These are phyloP conservation scores for Boletus vinaceobasis DNA, from an alignment of 768 basidiomycete genomes.

Conservation along the genomic window DNA sequence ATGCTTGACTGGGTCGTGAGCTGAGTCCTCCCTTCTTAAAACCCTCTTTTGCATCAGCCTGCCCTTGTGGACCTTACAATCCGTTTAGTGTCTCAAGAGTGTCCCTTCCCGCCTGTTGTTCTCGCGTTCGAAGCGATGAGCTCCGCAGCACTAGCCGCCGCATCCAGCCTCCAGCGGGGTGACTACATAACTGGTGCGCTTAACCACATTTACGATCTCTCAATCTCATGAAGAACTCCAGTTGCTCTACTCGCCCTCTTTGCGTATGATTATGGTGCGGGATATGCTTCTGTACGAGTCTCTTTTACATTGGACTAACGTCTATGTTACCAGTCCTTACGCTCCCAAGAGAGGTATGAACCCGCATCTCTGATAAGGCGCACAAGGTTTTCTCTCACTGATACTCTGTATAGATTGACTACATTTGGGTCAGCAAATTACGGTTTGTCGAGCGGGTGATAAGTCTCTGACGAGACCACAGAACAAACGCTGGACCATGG, in stretches of 20 bases:
- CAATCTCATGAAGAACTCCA: background rate
- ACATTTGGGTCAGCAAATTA: background rate
- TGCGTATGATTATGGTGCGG: constrained; percentile 11
- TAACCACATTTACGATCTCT: background rate
- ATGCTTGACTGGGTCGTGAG: no score
- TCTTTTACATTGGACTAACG: background rate
- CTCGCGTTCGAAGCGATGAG: background rate
- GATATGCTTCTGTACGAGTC: background rate
- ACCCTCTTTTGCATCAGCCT: background rate
- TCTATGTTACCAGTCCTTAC: constrained; percentile 3
- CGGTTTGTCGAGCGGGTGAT: background rate
- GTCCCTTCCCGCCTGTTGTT: background rate
- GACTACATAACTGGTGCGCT: constrained; percentile 2
- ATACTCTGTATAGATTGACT: background rate
- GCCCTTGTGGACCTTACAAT: background rate
- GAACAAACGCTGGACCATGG: background rate
- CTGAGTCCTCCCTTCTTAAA: background rate
- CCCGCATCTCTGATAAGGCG: no score
- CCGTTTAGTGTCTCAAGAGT: background rate
- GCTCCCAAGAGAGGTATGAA: constrained; percentile 4
- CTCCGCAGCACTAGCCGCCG: background rate
- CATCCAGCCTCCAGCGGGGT: background rate
- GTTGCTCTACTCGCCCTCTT: constrained; percentile 6
- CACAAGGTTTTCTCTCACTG: background rate
- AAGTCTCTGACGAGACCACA: background rate